Percentiles rank a stretch among this genome's conserved stretches.
Conservation (phyloP, 73 alveolate species). For the Paramecium octaurelia region DNA sequence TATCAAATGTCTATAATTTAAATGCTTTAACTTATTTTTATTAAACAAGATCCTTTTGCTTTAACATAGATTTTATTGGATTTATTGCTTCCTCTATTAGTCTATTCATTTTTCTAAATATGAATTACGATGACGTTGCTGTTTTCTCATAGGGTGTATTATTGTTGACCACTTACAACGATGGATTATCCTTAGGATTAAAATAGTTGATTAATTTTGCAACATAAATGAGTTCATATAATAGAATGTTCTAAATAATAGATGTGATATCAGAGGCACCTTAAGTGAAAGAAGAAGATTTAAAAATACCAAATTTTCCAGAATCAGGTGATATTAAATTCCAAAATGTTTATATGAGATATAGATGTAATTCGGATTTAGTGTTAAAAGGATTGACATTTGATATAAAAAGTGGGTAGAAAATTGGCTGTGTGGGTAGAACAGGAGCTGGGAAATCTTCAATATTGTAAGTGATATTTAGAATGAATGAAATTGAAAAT, state of each 20-base stretch:
- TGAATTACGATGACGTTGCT: constrained; percentile 6
- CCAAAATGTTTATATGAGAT: constrained; percentile 76
- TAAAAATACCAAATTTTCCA: constrained; percentile 64
- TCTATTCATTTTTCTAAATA: not conserved
- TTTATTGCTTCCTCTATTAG: constrained; percentile 15
- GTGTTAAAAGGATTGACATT: constrained; percentile 79
- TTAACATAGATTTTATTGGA: not conserved
- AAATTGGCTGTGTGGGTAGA: constrained; percentile 94
- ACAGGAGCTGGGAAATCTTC: constrained; percentile 98
- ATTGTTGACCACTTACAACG: not conserved
- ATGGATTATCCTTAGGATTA: not conserved
- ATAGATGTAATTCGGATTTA: constrained; percentile 76
- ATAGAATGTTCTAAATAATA: constrained; percentile 28
- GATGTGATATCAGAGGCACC: constrained; percentile 37
- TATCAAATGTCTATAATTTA: not conserved
- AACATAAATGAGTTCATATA: constrained; percentile 30
- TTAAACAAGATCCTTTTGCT: constrained; percentile 23
- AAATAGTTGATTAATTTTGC: constrained; percentile 24
- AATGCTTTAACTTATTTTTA: not conserved
- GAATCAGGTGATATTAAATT: constrained; percentile 70
- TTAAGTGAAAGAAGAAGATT: not conserved
- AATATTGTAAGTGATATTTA: constrained; percentile 63
- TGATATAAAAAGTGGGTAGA: constrained; percentile 74
- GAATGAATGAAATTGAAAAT: constrained; percentile 62
- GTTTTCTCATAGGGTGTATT: constrained; percentile 17